Conservation (phyloP, 2,329 filamentous ascomycete genomes). For the Chaetomium sp. region DNA sequence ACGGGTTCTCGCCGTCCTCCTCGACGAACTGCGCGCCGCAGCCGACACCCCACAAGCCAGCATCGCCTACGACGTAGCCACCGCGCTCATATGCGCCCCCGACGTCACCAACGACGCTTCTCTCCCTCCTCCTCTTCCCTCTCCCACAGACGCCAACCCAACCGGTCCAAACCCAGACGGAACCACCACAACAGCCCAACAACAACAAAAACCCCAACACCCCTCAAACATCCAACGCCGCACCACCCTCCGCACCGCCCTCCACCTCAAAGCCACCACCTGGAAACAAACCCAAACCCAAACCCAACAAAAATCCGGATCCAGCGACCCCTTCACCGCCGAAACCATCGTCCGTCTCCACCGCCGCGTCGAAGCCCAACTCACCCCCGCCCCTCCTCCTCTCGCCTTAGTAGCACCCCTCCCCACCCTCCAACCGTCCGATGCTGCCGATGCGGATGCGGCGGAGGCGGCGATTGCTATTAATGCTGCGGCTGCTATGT, state of each 20-base stretch:
- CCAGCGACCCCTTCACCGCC: constrained; percentile 49
- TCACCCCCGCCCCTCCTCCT: constrained; percentile 36
- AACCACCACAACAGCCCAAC: background rate
- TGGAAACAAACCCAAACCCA: constrained; percentile 48
- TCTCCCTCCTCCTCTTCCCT: constrained; percentile 26
- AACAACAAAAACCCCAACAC: constrained; percentile 12
- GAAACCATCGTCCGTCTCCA: constrained; percentile 58
- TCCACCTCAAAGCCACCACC: constrained; percentile 52
- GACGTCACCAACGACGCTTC: constrained; percentile 43
- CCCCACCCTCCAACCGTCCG: too few species aligned
- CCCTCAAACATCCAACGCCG: constrained; percentile 24
- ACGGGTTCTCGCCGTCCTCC: constrained; percentile 52
- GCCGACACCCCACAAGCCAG: constrained; percentile 53
- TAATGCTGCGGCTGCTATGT: constrained; percentile 31
- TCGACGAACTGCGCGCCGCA: constrained; percentile 62
- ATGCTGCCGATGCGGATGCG: constrained; percentile 15
- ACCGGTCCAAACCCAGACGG: constrained; percentile 21
- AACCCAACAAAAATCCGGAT: constrained; percentile 49
- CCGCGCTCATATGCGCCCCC: constrained; percentile 63
- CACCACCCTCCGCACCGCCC: constrained; percentile 53
- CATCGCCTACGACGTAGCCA: constrained; percentile 62
- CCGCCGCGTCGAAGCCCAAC: constrained; percentile 59
- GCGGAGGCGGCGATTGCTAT: constrained; percentile 25
- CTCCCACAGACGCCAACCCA: background rate
- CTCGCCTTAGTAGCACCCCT: too few species aligned